Percentiles rank a stretch among this genome's conserved stretches.
Conservation (phyloP, 2,329 filamentous ascomycete species). For the Mycosphaerella arachidis region DNA sequence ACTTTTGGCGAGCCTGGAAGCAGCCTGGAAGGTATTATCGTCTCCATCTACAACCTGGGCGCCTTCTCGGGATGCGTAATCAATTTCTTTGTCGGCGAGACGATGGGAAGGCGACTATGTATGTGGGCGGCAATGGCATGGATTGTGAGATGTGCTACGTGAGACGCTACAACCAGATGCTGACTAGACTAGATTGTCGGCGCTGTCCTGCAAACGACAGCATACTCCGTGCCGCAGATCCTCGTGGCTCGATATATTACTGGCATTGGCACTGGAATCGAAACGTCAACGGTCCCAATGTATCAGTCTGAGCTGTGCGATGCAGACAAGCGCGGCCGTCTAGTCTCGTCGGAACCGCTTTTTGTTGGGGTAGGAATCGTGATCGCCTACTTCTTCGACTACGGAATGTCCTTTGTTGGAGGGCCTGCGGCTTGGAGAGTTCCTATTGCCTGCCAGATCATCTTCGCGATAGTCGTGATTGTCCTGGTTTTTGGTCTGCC, state of each 20-base stretch:
- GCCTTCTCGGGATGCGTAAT: conserved; percentile 55
- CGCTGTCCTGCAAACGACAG: conserved; percentile 43
- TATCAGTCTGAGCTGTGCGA: conserved; percentile 35
- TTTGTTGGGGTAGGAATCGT: conserved; percentile 35
- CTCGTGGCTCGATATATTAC: conserved; percentile 47
- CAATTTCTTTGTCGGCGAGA: conserved; percentile 48
- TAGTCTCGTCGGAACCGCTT: conserved; percentile 33
- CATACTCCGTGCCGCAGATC: conserved; percentile 42
- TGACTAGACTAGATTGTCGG: conserved; percentile 33
- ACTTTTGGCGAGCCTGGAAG: conserved; percentile 38
- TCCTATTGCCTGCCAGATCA: conserved; percentile 44
- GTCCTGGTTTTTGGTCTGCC: conserved; percentile 37
- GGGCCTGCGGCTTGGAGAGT: conserved; percentile 45
- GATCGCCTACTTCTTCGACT: conserved; percentile 33
- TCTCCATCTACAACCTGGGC: conserved; percentile 54
- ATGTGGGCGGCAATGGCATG: conserved; percentile 45
- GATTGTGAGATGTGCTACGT: conserved; percentile 30
- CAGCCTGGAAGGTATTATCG: conserved; percentile 41
- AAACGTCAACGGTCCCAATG: conserved; percentile 45
- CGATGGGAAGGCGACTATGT: conserved; percentile 45
- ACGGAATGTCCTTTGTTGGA: conserved; percentile 37
- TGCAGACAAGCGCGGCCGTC: conserved; percentile 30
- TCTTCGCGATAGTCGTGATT: conserved; percentile 37
- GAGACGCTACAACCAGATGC: not conserved
- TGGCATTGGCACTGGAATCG: conserved; percentile 46